Evolutionary conservation across 1,284 basidiomycete species (phyloP), one percentile per base, ranked within the genome.

Genomic region (Melampsora larici-populina): DNA sequence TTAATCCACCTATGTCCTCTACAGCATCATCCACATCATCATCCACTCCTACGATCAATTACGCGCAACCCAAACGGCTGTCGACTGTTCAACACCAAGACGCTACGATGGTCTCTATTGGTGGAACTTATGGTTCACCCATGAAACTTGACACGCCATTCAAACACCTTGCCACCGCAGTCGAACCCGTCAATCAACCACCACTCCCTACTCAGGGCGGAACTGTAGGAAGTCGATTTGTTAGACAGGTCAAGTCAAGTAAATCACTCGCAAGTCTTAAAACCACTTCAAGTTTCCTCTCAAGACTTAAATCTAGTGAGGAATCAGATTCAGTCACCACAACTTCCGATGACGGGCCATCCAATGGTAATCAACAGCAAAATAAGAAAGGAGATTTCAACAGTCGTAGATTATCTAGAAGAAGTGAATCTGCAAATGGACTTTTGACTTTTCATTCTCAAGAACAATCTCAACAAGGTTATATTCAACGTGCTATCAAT

Each of bases 141-240:
- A 77, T 77, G 74, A 69, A 77, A 77, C 74, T 77, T 64, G 74
- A 77, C 58, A 77, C 74, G 17, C 74, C 74, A 31, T 77, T 75
- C 51, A 75, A 75, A 68, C 73, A 75, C 46, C 65, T 75, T 51
- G 71, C 46, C 6, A 6, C 36, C 24, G 21, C 68, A 5, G 11
- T 65, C 36, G 60, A 21, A 40, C 74, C 26, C 21, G 67, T 48
- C 26, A 26, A 18, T 21, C 67, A 17, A 55, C 40, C 48, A 60
- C 65, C 40, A 49, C 55, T 31, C 51, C 48, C 18, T 51, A 58
- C 17, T 71, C 70, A 36, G 29, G 26, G 2, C 11, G 40, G 24
- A 15, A 18, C 17, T 21, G 31, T n/a, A 24, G 55, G 26, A 60
- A 60, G 17, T 31, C 64, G n/a, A 43, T 43, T 43, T 43, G 43